These are phyloP conservation scores for Puccinia coronata DNA, from an alignment of 1,284 basidiomycete species.

Conservation along the genomic window DNA sequence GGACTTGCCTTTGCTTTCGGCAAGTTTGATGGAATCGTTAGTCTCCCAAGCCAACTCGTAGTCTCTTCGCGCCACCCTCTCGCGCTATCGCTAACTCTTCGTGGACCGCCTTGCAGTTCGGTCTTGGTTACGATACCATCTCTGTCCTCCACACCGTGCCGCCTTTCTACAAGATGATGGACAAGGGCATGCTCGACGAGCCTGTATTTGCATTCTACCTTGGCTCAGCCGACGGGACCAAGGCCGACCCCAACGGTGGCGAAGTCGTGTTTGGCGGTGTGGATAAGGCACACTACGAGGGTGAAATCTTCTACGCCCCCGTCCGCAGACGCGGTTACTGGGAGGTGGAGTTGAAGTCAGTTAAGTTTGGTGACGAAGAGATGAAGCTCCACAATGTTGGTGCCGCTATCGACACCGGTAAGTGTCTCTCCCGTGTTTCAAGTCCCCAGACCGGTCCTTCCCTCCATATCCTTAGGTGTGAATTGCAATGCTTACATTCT, in stretches of 20 bases:
- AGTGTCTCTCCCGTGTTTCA: slow-evolving; percentile 53
- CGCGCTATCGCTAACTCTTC: slow-evolving; percentile 40
- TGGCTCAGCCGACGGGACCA: slow-evolving; percentile 77
- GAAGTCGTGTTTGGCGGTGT: slow-evolving; percentile 93
- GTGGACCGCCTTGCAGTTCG: slow-evolving; percentile 69
- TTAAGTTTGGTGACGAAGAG: slow-evolving; percentile 66
- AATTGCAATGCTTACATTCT: background rate
- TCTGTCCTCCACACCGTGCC: slow-evolving; percentile 90
- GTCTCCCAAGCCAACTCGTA: background rate
- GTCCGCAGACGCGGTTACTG: slow-evolving; percentile 96
- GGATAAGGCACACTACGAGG: slow-evolving; percentile 75
- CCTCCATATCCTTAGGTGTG: background rate
- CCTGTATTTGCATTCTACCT: slow-evolving; percentile 94
- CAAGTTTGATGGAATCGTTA: slow-evolving; percentile 65
- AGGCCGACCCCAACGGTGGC: slow-evolving; percentile 65
- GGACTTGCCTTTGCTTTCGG: slow-evolving; percentile 97
- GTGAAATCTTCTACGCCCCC: slow-evolving; percentile 83
- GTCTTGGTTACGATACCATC: slow-evolving; percentile 94
- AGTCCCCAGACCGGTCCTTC: no score
- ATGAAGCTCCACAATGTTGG: slow-evolving; percentile 77
- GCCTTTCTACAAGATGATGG: slow-evolving; percentile 93
- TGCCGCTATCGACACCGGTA: slow-evolving; percentile 93
- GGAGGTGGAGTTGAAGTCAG: slow-evolving; percentile 63
- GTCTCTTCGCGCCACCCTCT: background rate
- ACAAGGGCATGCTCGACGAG: slow-evolving; percentile 76